Percentiles rank a stretch among this genome's conserved stretches.
phyloP scores from a whole-genome alignment of 164 flowering plant species.

The Vitis rupestris region DNA sequence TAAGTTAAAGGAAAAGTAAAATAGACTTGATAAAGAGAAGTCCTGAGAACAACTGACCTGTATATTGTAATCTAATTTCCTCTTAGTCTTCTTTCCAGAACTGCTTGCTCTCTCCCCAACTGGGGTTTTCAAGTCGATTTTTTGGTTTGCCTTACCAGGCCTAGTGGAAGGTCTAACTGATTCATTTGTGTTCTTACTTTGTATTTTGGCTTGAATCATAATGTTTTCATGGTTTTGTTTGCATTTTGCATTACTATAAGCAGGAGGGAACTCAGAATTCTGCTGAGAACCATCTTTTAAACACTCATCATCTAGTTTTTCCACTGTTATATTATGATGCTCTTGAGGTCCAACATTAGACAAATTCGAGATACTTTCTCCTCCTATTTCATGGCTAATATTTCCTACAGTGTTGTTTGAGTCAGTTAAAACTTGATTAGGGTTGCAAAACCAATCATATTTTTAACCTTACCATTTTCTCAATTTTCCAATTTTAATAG shows the following conservation, averaged over 20 bases:
- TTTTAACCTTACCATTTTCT: too few species aligned
- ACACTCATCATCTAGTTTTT: not conserved
- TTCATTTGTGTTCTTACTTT: not conserved
- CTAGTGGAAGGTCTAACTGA: too few species aligned
- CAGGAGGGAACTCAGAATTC: too few species aligned
- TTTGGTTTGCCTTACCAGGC: too few species aligned
- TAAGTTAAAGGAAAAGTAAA: conserved; percentile 25
- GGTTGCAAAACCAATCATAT: too few species aligned
- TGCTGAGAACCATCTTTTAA: not conserved
- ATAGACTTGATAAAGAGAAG: too few species aligned
- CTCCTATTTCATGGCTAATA: conserved; percentile 6
- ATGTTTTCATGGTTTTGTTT: not conserved
- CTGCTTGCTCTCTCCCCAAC: conserved; percentile 4
- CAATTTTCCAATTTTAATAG: too few species aligned
- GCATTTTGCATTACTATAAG: not conserved
- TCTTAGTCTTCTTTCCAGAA: too few species aligned
- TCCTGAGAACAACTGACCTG: too few species aligned
- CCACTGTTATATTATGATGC: not conserved
- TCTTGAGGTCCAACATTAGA: conserved; percentile 3
- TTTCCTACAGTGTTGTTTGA: not conserved
- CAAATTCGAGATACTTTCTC: not conserved
- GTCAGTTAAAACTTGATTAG: too few species aligned
- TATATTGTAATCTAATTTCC: too few species aligned
- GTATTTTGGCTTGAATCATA: not conserved
- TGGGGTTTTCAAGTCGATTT: conserved; percentile 4